phyloP scores from a whole-genome alignment of 2,329 filamentous ascomycete genomes.

The Penicillium decumbens region DNA sequence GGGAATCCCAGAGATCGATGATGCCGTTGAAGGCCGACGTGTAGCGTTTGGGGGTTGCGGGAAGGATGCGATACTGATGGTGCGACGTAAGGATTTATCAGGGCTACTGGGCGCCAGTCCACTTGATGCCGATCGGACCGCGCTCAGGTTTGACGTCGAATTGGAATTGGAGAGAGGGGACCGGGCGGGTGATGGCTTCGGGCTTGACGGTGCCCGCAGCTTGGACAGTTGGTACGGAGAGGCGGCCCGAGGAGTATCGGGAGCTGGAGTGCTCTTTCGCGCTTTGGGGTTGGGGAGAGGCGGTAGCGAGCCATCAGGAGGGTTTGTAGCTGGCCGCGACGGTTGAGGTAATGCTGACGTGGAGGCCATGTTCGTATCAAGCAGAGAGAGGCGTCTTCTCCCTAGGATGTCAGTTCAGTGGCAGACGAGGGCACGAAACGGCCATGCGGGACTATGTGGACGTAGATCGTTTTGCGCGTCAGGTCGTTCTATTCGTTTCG shows the following conservation, averaged over 20 bases:
- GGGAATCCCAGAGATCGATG: constrained; percentile 39
- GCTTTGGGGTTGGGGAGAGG: constrained; percentile 69
- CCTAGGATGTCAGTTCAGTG: constrained; percentile 3
- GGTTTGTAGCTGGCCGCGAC: constrained; percentile 57
- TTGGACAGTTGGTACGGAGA: constrained; percentile 47
- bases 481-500: neutral
- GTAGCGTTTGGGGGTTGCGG: constrained; percentile 77
- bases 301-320: constrained; percentile 67
- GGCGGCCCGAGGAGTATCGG: constrained; percentile 43
- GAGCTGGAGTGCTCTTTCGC: constrained; percentile 58
- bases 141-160: constrained; percentile 52
- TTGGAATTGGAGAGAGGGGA: constrained; percentile 46
- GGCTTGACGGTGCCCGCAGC: constrained; percentile 57
- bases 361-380: constrained; percentile 20
- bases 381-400: neutral
- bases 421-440: constrained; percentile 1
- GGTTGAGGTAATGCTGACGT: constrained; percentile 62
- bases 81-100: constrained; percentile 72
- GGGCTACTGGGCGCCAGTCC: constrained; percentile 51
- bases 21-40: constrained; percentile 58
- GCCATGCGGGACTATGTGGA: constrained; percentile 13
- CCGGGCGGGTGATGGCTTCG: constrained; percentile 49
- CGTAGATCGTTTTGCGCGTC: neutral
- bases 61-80: constrained; percentile 89
- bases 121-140: constrained; percentile 53